Base-by-base conservation (phyloP, 768 basidiomycete genomes). In the Sporobolomyces pararoseus region DNA sequence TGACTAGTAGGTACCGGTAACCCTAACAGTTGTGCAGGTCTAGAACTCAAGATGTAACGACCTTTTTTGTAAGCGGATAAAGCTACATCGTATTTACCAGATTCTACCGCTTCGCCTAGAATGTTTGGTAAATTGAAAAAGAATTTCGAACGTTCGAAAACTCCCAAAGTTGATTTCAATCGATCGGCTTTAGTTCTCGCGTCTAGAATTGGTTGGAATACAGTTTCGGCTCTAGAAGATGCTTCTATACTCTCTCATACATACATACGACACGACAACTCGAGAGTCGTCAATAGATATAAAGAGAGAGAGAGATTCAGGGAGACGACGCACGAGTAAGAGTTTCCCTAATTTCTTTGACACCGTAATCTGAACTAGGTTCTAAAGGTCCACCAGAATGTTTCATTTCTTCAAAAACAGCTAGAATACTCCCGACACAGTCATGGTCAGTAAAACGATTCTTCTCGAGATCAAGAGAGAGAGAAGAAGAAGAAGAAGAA, bases 1-100 rank as follows among this genome's bases (percentile, higher is more conserved):
- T 82, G 83, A 37, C 85, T 88, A 7, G 74, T 79, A 44, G 77
- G 79, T 17, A 78, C 68, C 3, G 91, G 88, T 9, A 76, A 42
- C 1, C 75, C 76, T 3, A 91, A 82, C 3, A 92, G 82, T 77
- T 92, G 91, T 0, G 88, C 88, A 0, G 93, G 90, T n/a, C 91
- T 86, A 13, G 89, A 88, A 76, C 93, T 89, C 51, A 95, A 84
- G 34, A 97, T 82, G 79, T 89, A 87, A 72, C 92, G 91, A 27
- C 95, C 96, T 79, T 96, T 97, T 81, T 95, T 95, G 82, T 98
- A 99, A 75, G 96, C 93, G 25, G 92, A 86, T 77, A 99, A 82
- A 0, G 94, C 95, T 39, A 88, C 86, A 66, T 98, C 96, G 78
- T 94, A 98, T 63, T 89, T 89, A 19, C 92, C 91, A 66, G 88